Conservation (phyloP, 805 yeast species). For the Saccharomycopsis microspora region DNA sequence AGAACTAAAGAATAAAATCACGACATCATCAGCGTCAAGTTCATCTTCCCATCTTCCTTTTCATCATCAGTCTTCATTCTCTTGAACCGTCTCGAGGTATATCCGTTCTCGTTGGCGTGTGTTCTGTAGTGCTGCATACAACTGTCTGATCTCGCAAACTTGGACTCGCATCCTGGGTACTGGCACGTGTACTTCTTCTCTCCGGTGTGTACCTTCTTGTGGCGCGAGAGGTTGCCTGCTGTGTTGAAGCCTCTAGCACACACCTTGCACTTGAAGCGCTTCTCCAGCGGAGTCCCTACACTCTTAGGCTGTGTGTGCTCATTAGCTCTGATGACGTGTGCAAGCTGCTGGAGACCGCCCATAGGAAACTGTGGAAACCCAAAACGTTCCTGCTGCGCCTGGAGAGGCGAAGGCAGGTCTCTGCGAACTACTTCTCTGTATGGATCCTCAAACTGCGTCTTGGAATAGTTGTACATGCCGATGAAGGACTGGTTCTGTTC, state of each 20-base stretch:
- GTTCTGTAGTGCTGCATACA: conserved; percentile 18
- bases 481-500: conserved; percentile 10
- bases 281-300: conserved; percentile 4
- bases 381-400: conserved; percentile 13
- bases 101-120: conserved; percentile 16
- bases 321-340: conserved; percentile 4
- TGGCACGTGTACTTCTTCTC: conserved; percentile 63
- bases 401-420: conserved; percentile 11
- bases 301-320: not conserved
- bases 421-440: not conserved
- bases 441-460: conserved; percentile 14
- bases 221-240: conserved; percentile 65
- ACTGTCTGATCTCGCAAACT: conserved; percentile 17
- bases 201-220: conserved; percentile 65
- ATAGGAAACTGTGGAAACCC: not conserved
- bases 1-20: not conserved
- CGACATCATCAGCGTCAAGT: conserved; percentile 1
- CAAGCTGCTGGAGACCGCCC: conserved; percentile 1
- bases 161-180: conserved; percentile 31
- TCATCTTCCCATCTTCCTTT: conserved; percentile 2
- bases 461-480: conserved; percentile 14
- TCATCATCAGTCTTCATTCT: conserved; percentile 9
- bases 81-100: conserved; percentile 16
- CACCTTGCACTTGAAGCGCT: conserved; percentile 15
- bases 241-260: conserved; percentile 53